These are phyloP conservation scores for Sicyos baderoa DNA, from an alignment of 306 rosid genomes.

Conservation along the genomic window DNA sequence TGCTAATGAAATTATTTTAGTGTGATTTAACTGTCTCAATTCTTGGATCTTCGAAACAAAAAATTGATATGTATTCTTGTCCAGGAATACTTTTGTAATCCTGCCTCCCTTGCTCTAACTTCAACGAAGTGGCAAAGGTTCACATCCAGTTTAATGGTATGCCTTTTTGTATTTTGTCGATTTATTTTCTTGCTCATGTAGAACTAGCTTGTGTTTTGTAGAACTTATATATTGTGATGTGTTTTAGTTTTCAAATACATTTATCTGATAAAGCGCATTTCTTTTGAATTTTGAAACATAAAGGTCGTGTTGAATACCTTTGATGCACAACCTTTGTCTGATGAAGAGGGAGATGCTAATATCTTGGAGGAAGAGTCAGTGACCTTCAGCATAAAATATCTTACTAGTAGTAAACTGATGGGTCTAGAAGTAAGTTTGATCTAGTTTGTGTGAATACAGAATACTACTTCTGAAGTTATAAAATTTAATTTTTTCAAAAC, in stretches of 20 bases:
- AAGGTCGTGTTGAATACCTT: slow-evolving; percentile 79
- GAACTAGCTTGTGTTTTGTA: neutral
- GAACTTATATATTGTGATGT: neutral
- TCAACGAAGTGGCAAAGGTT: slow-evolving; percentile 84
- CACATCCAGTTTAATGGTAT: slow-evolving; percentile 68
- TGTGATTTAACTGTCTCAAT: neutral
- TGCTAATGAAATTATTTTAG: slow-evolving; percentile 4
- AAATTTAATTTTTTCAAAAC: neutral
- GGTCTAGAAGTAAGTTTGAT: slow-evolving; percentile 63
- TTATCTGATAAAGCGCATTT: neutral
- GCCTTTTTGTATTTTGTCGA: slow-evolving; percentile 9
- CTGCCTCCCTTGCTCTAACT: slow-evolving; percentile 50
- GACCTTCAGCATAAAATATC: slow-evolving; percentile 92
- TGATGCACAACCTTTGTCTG: slow-evolving; percentile 93
- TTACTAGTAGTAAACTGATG: slow-evolving; percentile 93
- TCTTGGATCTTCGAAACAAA: neutral
- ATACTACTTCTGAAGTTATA: neutral
- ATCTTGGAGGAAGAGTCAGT: slow-evolving; percentile 80
- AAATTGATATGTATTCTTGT: slow-evolving; percentile 3
- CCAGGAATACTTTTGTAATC: slow-evolving; percentile 87
- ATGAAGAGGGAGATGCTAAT: slow-evolving; percentile 92
- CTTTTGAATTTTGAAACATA: slow-evolving; percentile 20
- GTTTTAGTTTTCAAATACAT: neutral
- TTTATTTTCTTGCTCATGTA: slow-evolving; percentile 1
- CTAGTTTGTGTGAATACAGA: neutral